Percentiles rank a stretch among this genome's conserved stretches.
Conservation (phyloP, 495 filamentous ascomycete species). For the Hypomontagnella submonticulosa region DNA sequence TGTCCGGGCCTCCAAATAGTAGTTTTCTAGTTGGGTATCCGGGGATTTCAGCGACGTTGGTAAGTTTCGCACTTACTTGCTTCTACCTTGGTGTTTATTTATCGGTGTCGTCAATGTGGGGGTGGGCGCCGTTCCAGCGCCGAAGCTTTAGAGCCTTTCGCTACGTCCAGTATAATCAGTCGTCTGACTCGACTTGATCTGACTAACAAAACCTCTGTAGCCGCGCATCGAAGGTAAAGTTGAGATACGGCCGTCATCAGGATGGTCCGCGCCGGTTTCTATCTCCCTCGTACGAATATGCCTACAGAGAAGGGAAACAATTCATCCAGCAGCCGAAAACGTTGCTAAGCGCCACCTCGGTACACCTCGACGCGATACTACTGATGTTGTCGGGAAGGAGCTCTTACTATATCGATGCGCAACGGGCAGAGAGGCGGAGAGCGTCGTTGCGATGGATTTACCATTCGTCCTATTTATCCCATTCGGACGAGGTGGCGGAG, state of each 20-base stretch:
- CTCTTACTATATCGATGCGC: slow-evolving; percentile 89
- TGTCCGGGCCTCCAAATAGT: slow-evolving; percentile 96
- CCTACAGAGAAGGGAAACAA: slow-evolving; percentile 91
- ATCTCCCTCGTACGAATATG: slow-evolving; percentile 95
- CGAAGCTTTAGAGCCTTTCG: not conserved
- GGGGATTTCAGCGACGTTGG: slow-evolving; percentile 96
- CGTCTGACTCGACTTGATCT: slow-evolving; percentile 15
- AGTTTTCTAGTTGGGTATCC: slow-evolving; percentile 97
- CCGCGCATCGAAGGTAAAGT: slow-evolving; percentile 98
- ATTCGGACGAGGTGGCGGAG: slow-evolving; percentile 87
- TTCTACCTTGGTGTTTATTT: slow-evolving; percentile 14
- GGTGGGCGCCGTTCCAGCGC: not conserved
- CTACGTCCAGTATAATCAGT: slow-evolving; percentile 8
- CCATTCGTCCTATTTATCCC: slow-evolving; percentile 98
- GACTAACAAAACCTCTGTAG: slow-evolving; percentile 59
- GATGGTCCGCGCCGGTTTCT: slow-evolving; percentile 85
- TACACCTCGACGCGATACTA: slow-evolving; percentile 89
- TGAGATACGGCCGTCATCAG: slow-evolving; percentile 88
- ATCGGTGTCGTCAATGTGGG: slow-evolving; percentile 19
- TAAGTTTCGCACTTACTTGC: slow-evolving; percentile 58
- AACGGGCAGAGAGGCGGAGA: slow-evolving; percentile 83
- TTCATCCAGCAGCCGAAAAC: slow-evolving; percentile 94
- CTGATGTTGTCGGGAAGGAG: slow-evolving; percentile 94
- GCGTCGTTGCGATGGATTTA: slow-evolving; percentile 94
- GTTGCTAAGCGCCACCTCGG: slow-evolving; percentile 91